A percentile compares a stretch with the other conserved stretches of the same genome.
phyloP scores from a whole-genome alignment of 192 early-diverging fungal genomes.

The Backusella liffmaniae region DNA sequence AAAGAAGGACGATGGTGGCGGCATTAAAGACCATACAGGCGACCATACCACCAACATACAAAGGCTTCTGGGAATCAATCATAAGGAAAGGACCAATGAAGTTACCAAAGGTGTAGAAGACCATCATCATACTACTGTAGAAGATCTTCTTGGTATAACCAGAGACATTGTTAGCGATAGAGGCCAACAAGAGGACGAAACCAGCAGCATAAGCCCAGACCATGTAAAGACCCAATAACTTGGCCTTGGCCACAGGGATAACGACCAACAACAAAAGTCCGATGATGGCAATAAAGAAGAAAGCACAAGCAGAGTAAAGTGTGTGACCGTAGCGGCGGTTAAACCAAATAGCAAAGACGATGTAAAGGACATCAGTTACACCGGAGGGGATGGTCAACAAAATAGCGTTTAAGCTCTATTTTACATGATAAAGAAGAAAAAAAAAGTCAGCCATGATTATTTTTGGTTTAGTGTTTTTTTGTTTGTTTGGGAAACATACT shows the following conservation, averaged over 20 bases:
- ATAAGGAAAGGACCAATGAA: slow-evolving; percentile 25
- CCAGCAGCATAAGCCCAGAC: slow-evolving; percentile 14
- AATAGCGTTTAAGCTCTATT: slow-evolving; percentile 22
- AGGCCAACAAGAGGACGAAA: slow-evolving; percentile 15
- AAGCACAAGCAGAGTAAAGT: slow-evolving; percentile 5
- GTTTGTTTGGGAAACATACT: not conserved
- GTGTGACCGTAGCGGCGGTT: slow-evolving; percentile 18
- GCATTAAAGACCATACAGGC: slow-evolving; percentile 20
- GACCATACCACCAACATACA: slow-evolving; percentile 18
- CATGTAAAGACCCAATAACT: slow-evolving; percentile 18
- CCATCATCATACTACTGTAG: slow-evolving; percentile 3
- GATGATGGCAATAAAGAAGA: not conserved
- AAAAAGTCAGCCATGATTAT: not conserved
- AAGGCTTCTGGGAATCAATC: slow-evolving; percentile 5
- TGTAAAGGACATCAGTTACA: not conserved
- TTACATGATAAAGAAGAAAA: not conserved
- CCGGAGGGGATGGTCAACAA: slow-evolving; percentile 24
- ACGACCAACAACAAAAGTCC: slow-evolving; percentile 23
- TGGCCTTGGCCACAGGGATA: slow-evolving; percentile 10
- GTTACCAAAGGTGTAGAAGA: slow-evolving; percentile 29
- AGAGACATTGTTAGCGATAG: slow-evolving; percentile 17
- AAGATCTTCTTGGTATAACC: slow-evolving; percentile 35
- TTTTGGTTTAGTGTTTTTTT: slow-evolving; percentile 5
- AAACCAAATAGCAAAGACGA: slow-evolving; percentile 15
- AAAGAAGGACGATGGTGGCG: slow-evolving; percentile 7